phyloP scores from a whole-genome alignment of 1,284 basidiomycete genomes.

The Blastosporella zonata region DNA sequence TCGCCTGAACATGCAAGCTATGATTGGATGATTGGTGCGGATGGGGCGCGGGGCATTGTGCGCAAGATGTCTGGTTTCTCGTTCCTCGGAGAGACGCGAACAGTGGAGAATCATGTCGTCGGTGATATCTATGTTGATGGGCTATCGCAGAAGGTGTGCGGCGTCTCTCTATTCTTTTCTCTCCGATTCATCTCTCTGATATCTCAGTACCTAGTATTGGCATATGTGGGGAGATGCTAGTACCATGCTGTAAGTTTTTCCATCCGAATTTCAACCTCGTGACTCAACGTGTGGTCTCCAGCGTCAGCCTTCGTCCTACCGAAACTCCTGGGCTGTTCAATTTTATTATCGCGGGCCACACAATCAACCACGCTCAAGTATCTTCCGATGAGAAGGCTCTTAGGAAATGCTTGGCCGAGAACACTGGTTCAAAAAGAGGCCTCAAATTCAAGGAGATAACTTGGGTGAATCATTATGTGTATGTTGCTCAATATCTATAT shows the following conservation, averaged over 20 bases:
- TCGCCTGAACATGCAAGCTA: slow-evolving; percentile 26
- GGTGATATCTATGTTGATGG: slow-evolving; percentile 41
- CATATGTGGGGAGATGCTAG: slow-evolving; percentile 33
- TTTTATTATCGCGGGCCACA: slow-evolving; percentile 29
- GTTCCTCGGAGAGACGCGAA: slow-evolving; percentile 44
- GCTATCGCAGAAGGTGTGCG: slow-evolving; percentile 29
- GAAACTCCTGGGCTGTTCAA: slow-evolving; percentile 33
- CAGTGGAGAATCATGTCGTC: slow-evolving; percentile 30
- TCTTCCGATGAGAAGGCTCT: slow-evolving; percentile 29
- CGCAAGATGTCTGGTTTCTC: slow-evolving; percentile 41
- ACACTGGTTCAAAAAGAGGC: slow-evolving; percentile 29
- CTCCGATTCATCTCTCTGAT: slow-evolving; percentile 2
- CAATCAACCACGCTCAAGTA: slow-evolving; percentile 28
- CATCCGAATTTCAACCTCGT: not conserved
- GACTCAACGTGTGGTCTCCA: slow-evolving; percentile 13
- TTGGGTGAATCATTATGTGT: slow-evolving; percentile 33
- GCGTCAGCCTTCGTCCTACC: slow-evolving; percentile 32
- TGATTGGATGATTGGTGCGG: slow-evolving; percentile 39
- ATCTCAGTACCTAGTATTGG: slow-evolving; percentile 27
- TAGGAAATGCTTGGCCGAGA: slow-evolving; percentile 28
- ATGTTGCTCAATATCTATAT: slow-evolving; percentile 7
- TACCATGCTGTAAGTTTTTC: slow-evolving; percentile 24
- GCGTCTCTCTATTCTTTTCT: not conserved
- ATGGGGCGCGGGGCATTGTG: slow-evolving; percentile 39
- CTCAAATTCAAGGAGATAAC: slow-evolving; percentile 32